Evolutionary conservation across 257 asterid species (phyloP), one percentile per base, ranked within the genome.

Genomic region (Apocynum venetum): DNA sequence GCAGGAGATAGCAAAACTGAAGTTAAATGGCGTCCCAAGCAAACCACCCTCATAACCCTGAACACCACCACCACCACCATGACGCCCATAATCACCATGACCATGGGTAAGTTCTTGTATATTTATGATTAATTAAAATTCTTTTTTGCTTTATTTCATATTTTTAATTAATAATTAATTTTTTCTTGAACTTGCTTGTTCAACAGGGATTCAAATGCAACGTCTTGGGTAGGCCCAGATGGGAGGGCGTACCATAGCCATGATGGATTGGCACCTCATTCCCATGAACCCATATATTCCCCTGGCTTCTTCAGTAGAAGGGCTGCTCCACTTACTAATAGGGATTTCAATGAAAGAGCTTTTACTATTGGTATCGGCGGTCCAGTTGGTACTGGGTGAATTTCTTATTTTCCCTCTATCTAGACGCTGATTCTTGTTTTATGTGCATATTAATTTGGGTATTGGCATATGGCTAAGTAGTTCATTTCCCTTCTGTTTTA

Each of bases 311-410:
- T 93, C 85, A 90, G 83, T 82, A 77, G 98, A 85, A 88, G 99
- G 82, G 97, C 99, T n/a, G 97, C 89, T 53, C 98, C 96, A 6
- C 88, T 95, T 61, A 71, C 25, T 11, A 85, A 84, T 77, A 85
- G 98, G 44, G 91, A 91, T 81, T 95, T 91, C 85, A 83, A 61
- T 36, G 98, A 93, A 75, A 86, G 98, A 80, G 98, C 98, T 2
- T 95, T 95, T 69, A 95, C 98, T n/a, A 70, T 95, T 80, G 98
- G 98, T 4, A 95, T 95, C 84, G 98, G 98, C 46, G 98, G 98
- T 51, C 98, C 98, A 57, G 98, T 95, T 74, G 98, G 98, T 46
- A 95, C 98, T 78, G 98, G 98, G 98, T 95, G 84, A 8, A 25
- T 73, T 63, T 69, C 65, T 40, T 8, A 0, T 74, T 69, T 36